Evolutionary conservation across 176 grass and related monocot genomes (phyloP), one percentile per base, ranked within the genome.

Genomic region (Musa acuminata): DNA sequence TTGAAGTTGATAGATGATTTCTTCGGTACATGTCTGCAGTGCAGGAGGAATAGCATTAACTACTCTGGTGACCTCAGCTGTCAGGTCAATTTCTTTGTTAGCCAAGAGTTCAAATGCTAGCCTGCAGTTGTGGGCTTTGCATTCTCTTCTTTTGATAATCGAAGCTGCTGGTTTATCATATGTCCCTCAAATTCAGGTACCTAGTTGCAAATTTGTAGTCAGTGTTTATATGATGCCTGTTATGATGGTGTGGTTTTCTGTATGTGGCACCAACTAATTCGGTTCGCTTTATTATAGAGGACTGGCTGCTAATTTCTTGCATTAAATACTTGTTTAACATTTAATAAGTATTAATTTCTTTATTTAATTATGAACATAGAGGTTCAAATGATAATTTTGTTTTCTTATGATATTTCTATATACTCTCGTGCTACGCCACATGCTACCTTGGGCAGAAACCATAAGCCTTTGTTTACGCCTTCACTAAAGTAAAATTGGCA

Each of bases 161-260:
- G 94, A 98, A 89, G 94, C 90, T 74, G 94, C 94, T 76, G 94
- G 94, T 51, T 98, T 98, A 74, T 93, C 94, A 69, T 98, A 91
- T 1, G 82, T 98, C 65, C 83, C 90, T 70, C 94, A 98, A 85
- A 90, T 98, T 84, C 90, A 98, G 87, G 93, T 97, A 87, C 72
- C 65, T 24, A 51, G 79, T 20, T 13, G 24, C 78, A 66, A 62
- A 80, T 27, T 62, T 54, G 8, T 55, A 53, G 22, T 73, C 9
- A 55, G 13, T 75, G 22, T 62, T 69, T 55, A 16, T 23, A 55
- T 25, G 68, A 54, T 63, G 64, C 29, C 53, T 53, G 53, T 74
- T 27, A 55, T 27, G 72, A 1, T 43, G 35, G 35, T 43, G 35
- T 43, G 4, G 0, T 29, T 29, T 74, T 74, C 52, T 27, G 14